phyloP scores from a whole-genome alignment of 2,329 filamentous ascomycete species.

The Emmonsiellopsis sp. region DNA sequence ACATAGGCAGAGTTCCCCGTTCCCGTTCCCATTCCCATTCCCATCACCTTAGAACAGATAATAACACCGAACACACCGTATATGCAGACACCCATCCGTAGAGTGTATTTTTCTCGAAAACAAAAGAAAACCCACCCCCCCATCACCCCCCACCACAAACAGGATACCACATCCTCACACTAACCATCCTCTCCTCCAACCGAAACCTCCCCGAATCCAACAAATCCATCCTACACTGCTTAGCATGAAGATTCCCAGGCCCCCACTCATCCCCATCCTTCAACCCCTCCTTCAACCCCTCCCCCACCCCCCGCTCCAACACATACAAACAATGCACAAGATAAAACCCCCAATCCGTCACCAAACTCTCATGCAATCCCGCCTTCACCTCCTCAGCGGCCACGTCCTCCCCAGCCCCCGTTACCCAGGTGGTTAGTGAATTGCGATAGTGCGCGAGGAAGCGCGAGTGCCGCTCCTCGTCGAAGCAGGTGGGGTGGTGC shows the following conservation, averaged over 20 bases:
- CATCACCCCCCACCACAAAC: neutral
- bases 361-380: neutral
- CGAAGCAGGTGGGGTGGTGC: neutral
- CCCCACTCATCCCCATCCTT: neutral
- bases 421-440: neutral
- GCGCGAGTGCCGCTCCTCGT: neutral
- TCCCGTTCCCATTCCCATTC: too few relatives aligned
- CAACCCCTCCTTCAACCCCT: too few relatives aligned
- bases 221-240: conserved; percentile 1
- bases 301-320: neutral
- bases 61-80: too few relatives aligned
- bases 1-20: too few relatives aligned
- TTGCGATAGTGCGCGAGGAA: neutral
- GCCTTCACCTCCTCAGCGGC: neutral
- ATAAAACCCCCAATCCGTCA: neutral
- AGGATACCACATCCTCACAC: neutral
- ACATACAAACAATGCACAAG: neutral
- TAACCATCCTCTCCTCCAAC: neutral
- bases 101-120: neutral
- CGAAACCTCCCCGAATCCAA: neutral
- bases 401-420: neutral
- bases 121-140: neutral
- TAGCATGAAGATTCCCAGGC: neutral
- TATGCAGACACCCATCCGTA: too few relatives aligned
- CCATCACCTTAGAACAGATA: too few relatives aligned